A percentile compares a stretch with the other conserved stretches of the same genome.
phyloP scores from a whole-genome alignment of 805 yeast species.

The Pichia sporocuriosa region DNA sequence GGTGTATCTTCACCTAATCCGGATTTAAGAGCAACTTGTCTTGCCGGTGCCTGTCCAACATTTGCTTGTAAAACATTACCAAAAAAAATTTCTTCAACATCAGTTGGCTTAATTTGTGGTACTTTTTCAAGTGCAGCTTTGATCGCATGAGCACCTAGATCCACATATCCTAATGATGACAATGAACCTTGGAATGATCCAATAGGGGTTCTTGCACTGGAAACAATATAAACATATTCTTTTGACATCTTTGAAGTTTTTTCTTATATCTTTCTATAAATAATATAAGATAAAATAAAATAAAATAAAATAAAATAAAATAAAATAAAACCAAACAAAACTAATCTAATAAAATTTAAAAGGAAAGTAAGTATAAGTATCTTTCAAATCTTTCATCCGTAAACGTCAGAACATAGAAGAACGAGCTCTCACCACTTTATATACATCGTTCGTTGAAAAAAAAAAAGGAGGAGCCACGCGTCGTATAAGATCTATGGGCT shows the following conservation, averaged over 20 bases:
- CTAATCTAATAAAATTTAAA: no score
- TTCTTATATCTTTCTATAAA: no score
- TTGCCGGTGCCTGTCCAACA: constrained; percentile 95
- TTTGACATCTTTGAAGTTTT: constrained; percentile 18
- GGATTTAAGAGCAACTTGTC: constrained; percentile 91
- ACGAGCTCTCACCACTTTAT: no score
- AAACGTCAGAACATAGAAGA: no score
- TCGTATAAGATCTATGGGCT: no score
- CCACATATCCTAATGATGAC: constrained; percentile 68
- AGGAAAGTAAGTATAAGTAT: no score
- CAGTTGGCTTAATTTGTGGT: constrained; percentile 69
- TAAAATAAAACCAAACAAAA: no score
- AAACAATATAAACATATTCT: constrained; percentile 72
- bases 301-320: no score
- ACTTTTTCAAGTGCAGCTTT: constrained; percentile 79
- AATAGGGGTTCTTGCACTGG: constrained; percentile 91
- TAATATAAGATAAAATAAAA: no score
- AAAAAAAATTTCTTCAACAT: constrained; percentile 83
- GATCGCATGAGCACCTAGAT: constrained; percentile 89
- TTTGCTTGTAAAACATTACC: constrained; percentile 93
- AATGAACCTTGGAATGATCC: constrained; percentile 90
- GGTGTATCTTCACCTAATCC: constrained; percentile 77
- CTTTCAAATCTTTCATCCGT: no score
- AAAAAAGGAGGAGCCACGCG: no score
- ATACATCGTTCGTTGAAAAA: no score